phyloP scores from a whole-genome alignment of 2,329 filamentous ascomycete species.

The Cordyceps militaris region DNA sequence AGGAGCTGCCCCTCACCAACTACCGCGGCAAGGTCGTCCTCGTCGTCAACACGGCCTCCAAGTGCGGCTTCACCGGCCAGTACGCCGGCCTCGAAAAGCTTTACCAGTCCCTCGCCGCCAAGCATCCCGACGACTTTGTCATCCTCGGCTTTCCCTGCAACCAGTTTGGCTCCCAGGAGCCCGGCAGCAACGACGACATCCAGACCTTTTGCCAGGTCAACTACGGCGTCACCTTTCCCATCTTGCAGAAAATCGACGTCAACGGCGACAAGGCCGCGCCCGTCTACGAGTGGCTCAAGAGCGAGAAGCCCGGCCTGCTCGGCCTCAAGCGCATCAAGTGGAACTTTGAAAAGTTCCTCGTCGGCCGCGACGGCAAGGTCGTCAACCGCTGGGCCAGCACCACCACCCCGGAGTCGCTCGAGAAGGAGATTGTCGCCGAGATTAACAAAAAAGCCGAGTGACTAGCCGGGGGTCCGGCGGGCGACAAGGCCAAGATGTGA shows the following conservation, averaged over 20 bases:
- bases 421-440: constrained; percentile 69
- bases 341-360: constrained; percentile 99
- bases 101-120: constrained; percentile 67
- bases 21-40: constrained; percentile 91
- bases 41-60: constrained; percentile 94
- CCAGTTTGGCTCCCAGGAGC: constrained; percentile 90
- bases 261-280: constrained; percentile 79
- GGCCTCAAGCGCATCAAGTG: constrained; percentile 92
- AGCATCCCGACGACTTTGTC: constrained; percentile 68
- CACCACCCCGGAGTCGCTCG: constrained; percentile 76
- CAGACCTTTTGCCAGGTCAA: constrained; percentile 84
- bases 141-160: constrained; percentile 98
- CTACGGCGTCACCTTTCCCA: constrained; percentile 85
- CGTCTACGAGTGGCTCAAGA: constrained; percentile 70
- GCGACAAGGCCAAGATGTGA: background rate
- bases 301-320: constrained; percentile 70
- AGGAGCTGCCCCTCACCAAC: constrained; percentile 59
- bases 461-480: background rate
- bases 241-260: constrained; percentile 87
- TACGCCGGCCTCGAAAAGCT: constrained; percentile 85
- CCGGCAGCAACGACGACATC: constrained; percentile 73
- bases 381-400: constrained; percentile 80
- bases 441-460: constrained; percentile 44
- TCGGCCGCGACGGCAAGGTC: constrained; percentile 79
- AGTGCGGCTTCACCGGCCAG: constrained; percentile 98